These are phyloP conservation scores for Colletotrichum spinosum DNA, from an alignment of 2,329 filamentous ascomycete species.

Conservation along the genomic window DNA sequence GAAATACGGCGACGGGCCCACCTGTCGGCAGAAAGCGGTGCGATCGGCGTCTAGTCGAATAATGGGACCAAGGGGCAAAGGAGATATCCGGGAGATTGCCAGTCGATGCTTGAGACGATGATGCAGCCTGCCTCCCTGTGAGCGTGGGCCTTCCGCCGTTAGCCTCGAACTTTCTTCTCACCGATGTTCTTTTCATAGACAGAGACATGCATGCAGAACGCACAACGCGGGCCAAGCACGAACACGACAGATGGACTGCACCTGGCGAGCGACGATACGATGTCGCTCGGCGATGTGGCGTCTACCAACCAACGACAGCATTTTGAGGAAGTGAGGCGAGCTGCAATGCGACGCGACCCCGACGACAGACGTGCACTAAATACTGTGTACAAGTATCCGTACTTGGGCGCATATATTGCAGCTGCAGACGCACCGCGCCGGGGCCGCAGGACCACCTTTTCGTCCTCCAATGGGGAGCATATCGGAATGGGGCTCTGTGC, in stretches of 20 bases:
- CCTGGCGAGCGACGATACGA: constrained; percentile 1
- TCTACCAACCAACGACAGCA: neutral
- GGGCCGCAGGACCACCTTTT: constrained; percentile 8
- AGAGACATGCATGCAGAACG: constrained; percentile 14
- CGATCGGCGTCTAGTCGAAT: constrained; percentile 6
- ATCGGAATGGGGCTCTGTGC: constrained; percentile 21
- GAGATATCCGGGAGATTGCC: constrained; percentile 12
- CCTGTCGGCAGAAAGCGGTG: constrained; percentile 20
- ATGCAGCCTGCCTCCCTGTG: constrained; percentile 23
- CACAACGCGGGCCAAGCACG: constrained; percentile 4
- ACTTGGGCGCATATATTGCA: constrained; percentile 1
- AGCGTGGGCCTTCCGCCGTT: neutral
- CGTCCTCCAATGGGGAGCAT: constrained; percentile 9
- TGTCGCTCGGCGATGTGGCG: constrained; percentile 15
- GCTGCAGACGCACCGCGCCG: constrained; percentile 17
- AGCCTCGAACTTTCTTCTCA: constrained; percentile 15
- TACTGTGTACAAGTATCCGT: too few species aligned
- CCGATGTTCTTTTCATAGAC: constrained; percentile 22
- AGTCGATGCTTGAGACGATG: constrained; percentile 6
- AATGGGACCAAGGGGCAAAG: neutral
- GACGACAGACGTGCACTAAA: neutral
- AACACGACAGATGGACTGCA: constrained; percentile 9
- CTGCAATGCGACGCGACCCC: constrained; percentile 30
- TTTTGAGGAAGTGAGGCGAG: constrained; percentile 23
- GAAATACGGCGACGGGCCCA: constrained; percentile 11